Base-by-base conservation (phyloP, 306 rosid species). In the Herpetospermum pedunculosum region DNA sequence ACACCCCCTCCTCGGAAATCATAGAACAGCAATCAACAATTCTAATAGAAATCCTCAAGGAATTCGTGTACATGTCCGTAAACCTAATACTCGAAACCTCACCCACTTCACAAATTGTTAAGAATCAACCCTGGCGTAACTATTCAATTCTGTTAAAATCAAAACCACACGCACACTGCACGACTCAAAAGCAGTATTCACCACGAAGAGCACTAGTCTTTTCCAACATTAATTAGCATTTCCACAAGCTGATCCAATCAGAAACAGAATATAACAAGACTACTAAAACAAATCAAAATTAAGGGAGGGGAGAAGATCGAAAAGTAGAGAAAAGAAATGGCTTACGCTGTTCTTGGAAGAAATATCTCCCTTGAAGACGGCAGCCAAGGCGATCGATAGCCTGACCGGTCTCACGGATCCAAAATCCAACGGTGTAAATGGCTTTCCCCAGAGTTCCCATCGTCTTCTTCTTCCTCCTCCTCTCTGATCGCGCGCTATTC, bases 331-430 rank as follows among this genome's bases (percentile, higher is more conserved):
- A 21, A 21, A 4, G 2, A 34, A 37, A 26, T 67, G 68, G 57
- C 86, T 7, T 84, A 92, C 97, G 89, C 63, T 88, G 97, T 80
- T 89, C 98, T 79, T 87, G 92, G 85, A 93, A 93, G 86, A 75
- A 84, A 80, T 93, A 86, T 72, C 86, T 90, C n/a, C 98, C 96
- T 65, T 93, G 98, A 74, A 93, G 89, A 32, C 97, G 98, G 44
- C 85, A 87, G 35, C 97, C 98, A 19, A 93, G 89, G 79, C 97
- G 98, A 83, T 93, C 98, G 30, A 90, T 43, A 81, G 98, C 98
- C 79, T 93, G 97, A 72, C 97, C 98, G 8, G 96, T 87, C 81
- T 93, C 98, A 55, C 98, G 97, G 90, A 93, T 90, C 98, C 92
- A 88, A 85, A 93, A 90, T 81, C 98, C 97, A 28, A 93, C 90